phyloP scores from a whole-genome alignment of 768 basidiomycete genomes.

The Dioszegia hungarica region DNA sequence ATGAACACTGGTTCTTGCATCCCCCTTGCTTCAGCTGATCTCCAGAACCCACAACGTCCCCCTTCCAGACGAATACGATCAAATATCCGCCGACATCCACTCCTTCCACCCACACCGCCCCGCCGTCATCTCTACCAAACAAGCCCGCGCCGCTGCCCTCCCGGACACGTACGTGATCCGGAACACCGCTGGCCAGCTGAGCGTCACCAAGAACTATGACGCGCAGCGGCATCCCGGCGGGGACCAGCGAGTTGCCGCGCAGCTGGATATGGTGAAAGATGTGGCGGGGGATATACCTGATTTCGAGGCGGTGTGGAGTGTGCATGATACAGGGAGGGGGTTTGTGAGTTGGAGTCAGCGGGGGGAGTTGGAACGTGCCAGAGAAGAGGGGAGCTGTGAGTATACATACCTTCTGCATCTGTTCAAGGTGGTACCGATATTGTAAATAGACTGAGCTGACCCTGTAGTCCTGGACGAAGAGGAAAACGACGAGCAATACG shows the following conservation, averaged over 20 bases:
- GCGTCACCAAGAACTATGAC: slow-evolving; percentile 13
- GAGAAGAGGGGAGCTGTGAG: slow-evolving; percentile 39
- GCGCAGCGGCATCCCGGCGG: slow-evolving; percentile 28
- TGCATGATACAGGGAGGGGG: slow-evolving; percentile 36
- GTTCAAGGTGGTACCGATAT: too few relatives aligned
- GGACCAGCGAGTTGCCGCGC: slow-evolving; percentile 23
- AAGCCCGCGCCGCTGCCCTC: slow-evolving; percentile 9
- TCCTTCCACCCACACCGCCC: slow-evolving; percentile 76
- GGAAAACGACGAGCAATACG: slow-evolving; percentile 20
- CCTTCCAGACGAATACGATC: slow-evolving; percentile 46
- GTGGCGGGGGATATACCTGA: slow-evolving; percentile 27
- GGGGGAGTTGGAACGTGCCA: slow-evolving; percentile 22
- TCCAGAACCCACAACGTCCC: slow-evolving; percentile 33
- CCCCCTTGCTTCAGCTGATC: background rate
- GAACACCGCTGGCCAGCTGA: slow-evolving; percentile 13
- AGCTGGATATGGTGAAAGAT: slow-evolving; percentile 22
- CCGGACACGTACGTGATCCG: slow-evolving; percentile 20
- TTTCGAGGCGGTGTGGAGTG: slow-evolving; percentile 27
- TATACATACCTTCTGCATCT: slow-evolving; percentile 6
- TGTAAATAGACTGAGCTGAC: slow-evolving; percentile 27
- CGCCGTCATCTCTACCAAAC: slow-evolving; percentile 37
- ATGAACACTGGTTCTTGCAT: too few relatives aligned
- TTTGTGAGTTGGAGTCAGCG: slow-evolving; percentile 30
- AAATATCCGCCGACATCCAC: slow-evolving; percentile 58
- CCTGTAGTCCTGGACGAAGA: slow-evolving; percentile 18